These are phyloP conservation scores for Aspergillus avenaceus DNA, from an alignment of 495 filamentous ascomycete genomes.

Conservation along the genomic window DNA sequence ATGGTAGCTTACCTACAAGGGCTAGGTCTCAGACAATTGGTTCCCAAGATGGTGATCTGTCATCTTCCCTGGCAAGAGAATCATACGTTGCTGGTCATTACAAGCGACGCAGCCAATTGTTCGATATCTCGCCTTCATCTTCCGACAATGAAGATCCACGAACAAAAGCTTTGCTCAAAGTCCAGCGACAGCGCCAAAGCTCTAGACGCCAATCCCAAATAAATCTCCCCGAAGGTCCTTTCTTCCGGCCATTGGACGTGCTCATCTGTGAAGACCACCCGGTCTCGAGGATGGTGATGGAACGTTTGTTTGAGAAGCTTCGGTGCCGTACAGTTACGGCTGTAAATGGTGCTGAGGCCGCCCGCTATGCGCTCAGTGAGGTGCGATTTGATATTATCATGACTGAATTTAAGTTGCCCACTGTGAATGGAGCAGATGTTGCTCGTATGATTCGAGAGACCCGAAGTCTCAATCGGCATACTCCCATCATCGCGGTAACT, in stretches of 20 bases:
- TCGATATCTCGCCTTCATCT: slow-evolving; percentile 95
- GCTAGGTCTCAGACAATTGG: slow-evolving; percentile 90
- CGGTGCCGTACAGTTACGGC: slow-evolving; percentile 93
- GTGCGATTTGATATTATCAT: slow-evolving; percentile 95
- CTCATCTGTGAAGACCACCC: slow-evolving; percentile 98
- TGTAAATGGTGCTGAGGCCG: slow-evolving; percentile 80
- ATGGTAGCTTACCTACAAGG: slow-evolving; percentile 49
- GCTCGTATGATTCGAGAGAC: slow-evolving; percentile 96
- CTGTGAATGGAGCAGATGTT: slow-evolving; percentile 90
- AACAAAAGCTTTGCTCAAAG: slow-evolving; percentile 85
- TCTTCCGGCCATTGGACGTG: slow-evolving; percentile 87
- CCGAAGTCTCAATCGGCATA: slow-evolving; percentile 88
- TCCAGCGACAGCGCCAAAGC: slow-evolving; percentile 87
- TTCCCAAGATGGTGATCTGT: slow-evolving; percentile 79
- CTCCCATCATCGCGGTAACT: slow-evolving; percentile 94
- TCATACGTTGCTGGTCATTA: slow-evolving; percentile 68
- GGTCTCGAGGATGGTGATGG: slow-evolving; percentile 96
- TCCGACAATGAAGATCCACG: slow-evolving; percentile 95
- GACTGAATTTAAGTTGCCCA: slow-evolving; percentile 92
- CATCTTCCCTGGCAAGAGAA: slow-evolving; percentile 49
- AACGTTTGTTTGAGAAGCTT: slow-evolving; percentile 90
- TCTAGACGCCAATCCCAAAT: slow-evolving; percentile 89
- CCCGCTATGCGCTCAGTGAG: slow-evolving; percentile 87
- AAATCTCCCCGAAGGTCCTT: slow-evolving; percentile 71
- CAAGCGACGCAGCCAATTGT: slow-evolving; percentile 89